Percentiles rank a stretch among this genome's conserved stretches.
Conservation (phyloP, 139 green algal genomes). For the Parachlorella kessleri region DNA sequence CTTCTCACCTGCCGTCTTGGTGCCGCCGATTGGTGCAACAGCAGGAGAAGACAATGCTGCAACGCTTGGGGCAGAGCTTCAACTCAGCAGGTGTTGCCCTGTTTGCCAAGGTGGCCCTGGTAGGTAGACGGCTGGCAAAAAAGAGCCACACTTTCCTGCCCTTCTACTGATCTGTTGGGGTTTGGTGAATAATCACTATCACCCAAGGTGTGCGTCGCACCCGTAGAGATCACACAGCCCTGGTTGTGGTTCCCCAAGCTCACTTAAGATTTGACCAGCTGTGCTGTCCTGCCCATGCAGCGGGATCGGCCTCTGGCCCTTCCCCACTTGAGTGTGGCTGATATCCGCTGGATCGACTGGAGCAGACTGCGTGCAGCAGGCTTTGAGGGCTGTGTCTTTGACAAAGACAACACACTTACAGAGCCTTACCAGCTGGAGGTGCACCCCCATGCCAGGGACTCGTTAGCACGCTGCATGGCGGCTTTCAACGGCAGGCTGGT, state of each 20-base stretch:
- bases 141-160: too few species aligned
- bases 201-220: too few species aligned
- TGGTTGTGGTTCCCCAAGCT: neutral
- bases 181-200: too few species aligned
- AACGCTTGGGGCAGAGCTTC: constrained; percentile 70
- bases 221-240: too few species aligned
- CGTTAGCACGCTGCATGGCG: constrained; percentile 55
- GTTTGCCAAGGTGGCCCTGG: constrained; percentile 66
- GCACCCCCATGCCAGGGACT: constrained; percentile 27
- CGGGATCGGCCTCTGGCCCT: constrained; percentile 59
- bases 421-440: constrained; percentile 72
- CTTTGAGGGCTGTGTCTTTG: constrained; percentile 85
- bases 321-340: constrained; percentile 71
- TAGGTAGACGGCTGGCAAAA: constrained; percentile 45
- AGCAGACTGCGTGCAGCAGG: constrained; percentile 61
- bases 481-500: constrained; percentile 71
- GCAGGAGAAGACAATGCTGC: constrained; percentile 7
- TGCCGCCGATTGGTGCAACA: too few species aligned
- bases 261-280: neutral
- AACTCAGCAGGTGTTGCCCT: constrained; percentile 74
- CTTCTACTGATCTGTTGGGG: too few species aligned
- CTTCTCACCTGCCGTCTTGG: too few species aligned
- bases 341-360: constrained; percentile 80
- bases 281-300: constrained; percentile 36
- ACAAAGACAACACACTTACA: constrained; percentile 98